Conservation (phyloP, 495 filamentous ascomycete species). For the Articulospora tetracladia region DNA sequence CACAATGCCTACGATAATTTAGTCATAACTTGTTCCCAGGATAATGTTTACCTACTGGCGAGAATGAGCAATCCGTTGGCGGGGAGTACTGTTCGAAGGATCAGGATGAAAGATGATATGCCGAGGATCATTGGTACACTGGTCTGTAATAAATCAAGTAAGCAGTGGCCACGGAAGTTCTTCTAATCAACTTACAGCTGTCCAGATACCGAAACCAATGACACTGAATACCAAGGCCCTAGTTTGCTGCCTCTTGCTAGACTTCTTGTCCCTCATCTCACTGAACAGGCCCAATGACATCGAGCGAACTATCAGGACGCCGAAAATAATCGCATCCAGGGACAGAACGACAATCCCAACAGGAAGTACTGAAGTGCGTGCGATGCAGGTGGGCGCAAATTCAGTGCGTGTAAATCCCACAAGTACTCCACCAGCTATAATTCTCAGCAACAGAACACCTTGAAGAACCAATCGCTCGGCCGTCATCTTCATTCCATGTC, state of each 20-base stretch:
- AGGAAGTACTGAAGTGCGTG: conserved; percentile 40
- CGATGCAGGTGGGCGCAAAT: conserved; percentile 45
- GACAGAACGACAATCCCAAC: conserved; percentile 38
- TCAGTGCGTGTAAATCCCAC: conserved; percentile 45
- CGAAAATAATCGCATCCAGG: conserved; percentile 42
- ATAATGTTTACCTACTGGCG: conserved; percentile 33
- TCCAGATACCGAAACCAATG: conserved; percentile 44
- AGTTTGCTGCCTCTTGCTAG: conserved; percentile 25
- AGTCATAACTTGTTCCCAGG: not conserved
- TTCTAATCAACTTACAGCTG: conserved; percentile 32
- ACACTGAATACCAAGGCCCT: conserved; percentile 37
- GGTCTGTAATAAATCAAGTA: conserved; percentile 29
- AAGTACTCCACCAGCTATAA: conserved; percentile 44
- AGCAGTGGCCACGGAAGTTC: conserved; percentile 15
- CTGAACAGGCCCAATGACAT: conserved; percentile 29
- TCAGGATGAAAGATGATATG: conserved; percentile 32
- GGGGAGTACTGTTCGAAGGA: conserved; percentile 44
- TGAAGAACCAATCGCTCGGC: conserved; percentile 29
- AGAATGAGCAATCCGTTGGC: conserved; percentile 43
- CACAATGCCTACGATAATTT: conserved; percentile 29
- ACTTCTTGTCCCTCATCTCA: conserved; percentile 12
- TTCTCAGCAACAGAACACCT: conserved; percentile 38
- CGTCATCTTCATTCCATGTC: conserved; percentile 19
- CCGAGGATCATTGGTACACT: conserved; percentile 47
- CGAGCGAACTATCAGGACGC: conserved; percentile 31